Evolutionary conservation across 148 eudicot genomes (phyloP).

Genomic region (Diospyros kaki): DNA sequence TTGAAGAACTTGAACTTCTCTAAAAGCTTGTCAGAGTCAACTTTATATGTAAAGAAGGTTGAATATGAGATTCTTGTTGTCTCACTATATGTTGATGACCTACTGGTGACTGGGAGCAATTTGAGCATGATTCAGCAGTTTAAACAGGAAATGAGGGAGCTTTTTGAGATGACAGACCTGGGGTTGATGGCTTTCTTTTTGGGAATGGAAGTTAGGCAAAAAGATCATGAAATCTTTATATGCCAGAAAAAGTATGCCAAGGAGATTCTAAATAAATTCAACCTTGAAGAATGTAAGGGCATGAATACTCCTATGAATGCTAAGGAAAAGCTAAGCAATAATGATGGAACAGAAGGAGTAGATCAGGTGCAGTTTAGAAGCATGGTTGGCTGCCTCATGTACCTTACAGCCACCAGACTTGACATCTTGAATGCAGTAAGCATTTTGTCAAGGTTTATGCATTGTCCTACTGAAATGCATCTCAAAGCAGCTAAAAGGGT

Average conservation of each 20-base stretch:
- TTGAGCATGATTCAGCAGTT: background rate
- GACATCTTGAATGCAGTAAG: slow-evolving; percentile 13
- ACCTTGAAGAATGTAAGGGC: slow-evolving; percentile 9
- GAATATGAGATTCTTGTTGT: background rate
- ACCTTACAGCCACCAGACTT: slow-evolving; percentile 10
- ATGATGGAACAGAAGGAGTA: background rate
- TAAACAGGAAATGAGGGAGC: background rate
- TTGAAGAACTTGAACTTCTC: background rate
- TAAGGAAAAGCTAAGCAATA: background rate
- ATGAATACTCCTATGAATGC: slow-evolving; percentile 6
- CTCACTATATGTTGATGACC: background rate
- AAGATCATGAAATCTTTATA: slow-evolving; percentile 3
- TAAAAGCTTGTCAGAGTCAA: background rate
- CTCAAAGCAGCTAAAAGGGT: slow-evolving; percentile 4
- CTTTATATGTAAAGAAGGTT: background rate
- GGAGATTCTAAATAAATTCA: slow-evolving; percentile 13
- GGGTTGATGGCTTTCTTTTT: too few species aligned
- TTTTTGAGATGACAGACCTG: too few species aligned
- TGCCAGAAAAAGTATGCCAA: background rate
- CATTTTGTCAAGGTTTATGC: slow-evolving; percentile 11
- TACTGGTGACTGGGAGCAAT: background rate
- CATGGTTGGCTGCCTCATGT: slow-evolving; percentile 4
- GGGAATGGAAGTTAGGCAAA: slow-evolving; percentile 9
- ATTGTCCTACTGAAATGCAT: slow-evolving; percentile 4
- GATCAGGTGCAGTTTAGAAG: slow-evolving; percentile 4